Percentiles rank a stretch among this genome's conserved stretches.
Conservation (phyloP, 2,329 filamentous ascomycete species). For the Botrytis galanthina region DNA sequence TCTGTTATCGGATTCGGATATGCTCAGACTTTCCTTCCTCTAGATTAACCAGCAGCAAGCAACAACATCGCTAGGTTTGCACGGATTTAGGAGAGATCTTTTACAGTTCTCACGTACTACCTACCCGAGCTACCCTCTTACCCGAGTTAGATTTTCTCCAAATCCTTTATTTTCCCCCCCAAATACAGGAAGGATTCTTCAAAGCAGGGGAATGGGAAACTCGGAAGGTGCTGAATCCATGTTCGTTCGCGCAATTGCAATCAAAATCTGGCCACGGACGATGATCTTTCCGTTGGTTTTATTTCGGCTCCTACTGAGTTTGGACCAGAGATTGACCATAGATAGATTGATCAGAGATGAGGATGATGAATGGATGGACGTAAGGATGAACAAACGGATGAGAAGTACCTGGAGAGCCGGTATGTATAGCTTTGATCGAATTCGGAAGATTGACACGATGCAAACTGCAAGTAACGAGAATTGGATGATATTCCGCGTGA, state of each 20-base stretch:
- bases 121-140: not conserved
- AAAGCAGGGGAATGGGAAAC: conserved; percentile 15
- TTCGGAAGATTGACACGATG: conserved; percentile 3
- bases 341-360: not conserved
- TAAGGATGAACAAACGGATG: not conserved
- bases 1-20: not conserved
- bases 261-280: not conserved
- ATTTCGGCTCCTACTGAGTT: conserved; percentile 1
- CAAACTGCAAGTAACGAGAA: conserved; percentile 15
- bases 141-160: not conserved
- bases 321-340: not conserved
- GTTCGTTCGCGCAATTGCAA: conserved; percentile 6
- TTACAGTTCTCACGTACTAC: conserved; percentile 8
- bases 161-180: not conserved
- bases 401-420: not conserved
- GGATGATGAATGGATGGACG: not conserved
- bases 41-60: not conserved
- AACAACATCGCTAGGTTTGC: conserved; percentile 11
- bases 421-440: not conserved
- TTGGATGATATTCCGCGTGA: conserved; percentile 1
- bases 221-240: conserved; percentile 9
- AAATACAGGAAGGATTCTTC: conserved; percentile 8
- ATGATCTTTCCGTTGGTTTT: not conserved
- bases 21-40: not conserved
- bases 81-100: conserved; percentile 12